Evolutionary conservation across 148 eudicot species (phyloP).

Genomic region (Rhododendron henanense): DNA sequence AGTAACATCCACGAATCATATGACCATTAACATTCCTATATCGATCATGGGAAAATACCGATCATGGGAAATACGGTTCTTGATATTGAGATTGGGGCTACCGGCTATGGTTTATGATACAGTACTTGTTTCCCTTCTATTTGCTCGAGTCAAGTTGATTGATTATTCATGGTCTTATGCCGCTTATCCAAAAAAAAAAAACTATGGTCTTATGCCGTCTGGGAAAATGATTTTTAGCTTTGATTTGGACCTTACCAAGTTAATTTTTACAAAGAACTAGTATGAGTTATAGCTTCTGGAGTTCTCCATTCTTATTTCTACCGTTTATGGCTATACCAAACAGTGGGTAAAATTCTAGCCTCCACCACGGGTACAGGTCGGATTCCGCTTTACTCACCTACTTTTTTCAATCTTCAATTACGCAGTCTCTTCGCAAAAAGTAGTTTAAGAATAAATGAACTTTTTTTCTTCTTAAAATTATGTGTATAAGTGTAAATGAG

Average conservation of each 20-base stretch:
- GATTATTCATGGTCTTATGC: neutral
- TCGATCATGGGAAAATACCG: neutral
- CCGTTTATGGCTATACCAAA: neutral
- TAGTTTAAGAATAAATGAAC: too few relatives aligned
- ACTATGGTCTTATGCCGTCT: neutral
- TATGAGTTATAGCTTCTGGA: neutral
- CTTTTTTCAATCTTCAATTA: too few relatives aligned
- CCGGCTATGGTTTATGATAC: neutral
- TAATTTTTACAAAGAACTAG: neutral
- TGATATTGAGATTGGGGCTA: neutral
- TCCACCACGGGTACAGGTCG: too few relatives aligned
- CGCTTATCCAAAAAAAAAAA: too few relatives aligned
- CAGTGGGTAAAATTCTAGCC: too few relatives aligned
- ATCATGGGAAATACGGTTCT: neutral
- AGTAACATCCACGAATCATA: neutral
- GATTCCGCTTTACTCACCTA: too few relatives aligned
- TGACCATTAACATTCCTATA: neutral
- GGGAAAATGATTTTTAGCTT: neutral
- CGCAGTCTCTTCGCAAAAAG: too few relatives aligned
- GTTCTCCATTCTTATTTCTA: neutral
- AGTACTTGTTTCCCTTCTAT: neutral
- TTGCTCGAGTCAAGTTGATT: neutral
- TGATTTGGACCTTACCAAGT: neutral
- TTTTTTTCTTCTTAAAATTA: too few relatives aligned
- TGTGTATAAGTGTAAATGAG: too few relatives aligned